Evolutionary conservation across 306 rosid genomes (phyloP).

Genomic region (Leucaena leucocephala): DNA sequence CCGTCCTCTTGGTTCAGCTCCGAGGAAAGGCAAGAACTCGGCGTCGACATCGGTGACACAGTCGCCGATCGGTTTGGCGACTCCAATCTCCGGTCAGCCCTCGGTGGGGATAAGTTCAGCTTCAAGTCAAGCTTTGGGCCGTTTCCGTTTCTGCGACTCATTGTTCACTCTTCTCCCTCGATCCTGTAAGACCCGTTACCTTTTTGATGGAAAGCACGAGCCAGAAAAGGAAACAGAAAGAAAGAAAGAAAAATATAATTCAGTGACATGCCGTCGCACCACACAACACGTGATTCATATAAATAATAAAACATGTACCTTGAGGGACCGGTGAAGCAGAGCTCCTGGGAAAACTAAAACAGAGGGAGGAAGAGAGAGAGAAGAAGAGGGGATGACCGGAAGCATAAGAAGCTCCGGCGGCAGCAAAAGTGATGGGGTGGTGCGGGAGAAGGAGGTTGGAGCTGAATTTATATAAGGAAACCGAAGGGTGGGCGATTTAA

Average conservation of each 20-base stretch:
- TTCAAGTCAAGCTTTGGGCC: conserved; percentile 83
- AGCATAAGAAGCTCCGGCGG: conserved; percentile 32
- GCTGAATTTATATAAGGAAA: conserved; percentile 61
- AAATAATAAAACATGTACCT: conserved; percentile 11
- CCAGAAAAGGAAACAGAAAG: not conserved
- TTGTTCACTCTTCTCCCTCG: conserved; percentile 29
- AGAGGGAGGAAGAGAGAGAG: conserved; percentile 10
- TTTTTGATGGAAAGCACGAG: not conserved
- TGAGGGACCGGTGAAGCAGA: not conserved
- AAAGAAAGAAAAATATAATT: not conserved
- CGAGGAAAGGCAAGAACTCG: conserved; percentile 86
- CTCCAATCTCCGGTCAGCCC: conserved; percentile 50
- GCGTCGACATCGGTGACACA: conserved; percentile 79
- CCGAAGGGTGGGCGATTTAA: conserved; percentile 60
- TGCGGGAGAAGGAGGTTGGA: conserved; percentile 44
- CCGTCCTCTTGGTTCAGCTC: conserved; percentile 63
- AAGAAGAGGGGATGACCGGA: conserved; percentile 5
- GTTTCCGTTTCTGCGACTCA: conserved; percentile 78
- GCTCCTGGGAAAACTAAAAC: not conserved
- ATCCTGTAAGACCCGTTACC: not conserved
- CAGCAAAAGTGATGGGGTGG: conserved; percentile 42
- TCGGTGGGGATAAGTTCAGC: conserved; percentile 91
- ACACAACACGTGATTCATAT: not conserved
- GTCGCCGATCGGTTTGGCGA: conserved; percentile 75
- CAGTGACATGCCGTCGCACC: not conserved